Evolutionary conservation across 2,329 filamentous ascomycete species (phyloP), one percentile per base, ranked within the genome.

Genomic region (Colletotrichum zoysiae): DNA sequence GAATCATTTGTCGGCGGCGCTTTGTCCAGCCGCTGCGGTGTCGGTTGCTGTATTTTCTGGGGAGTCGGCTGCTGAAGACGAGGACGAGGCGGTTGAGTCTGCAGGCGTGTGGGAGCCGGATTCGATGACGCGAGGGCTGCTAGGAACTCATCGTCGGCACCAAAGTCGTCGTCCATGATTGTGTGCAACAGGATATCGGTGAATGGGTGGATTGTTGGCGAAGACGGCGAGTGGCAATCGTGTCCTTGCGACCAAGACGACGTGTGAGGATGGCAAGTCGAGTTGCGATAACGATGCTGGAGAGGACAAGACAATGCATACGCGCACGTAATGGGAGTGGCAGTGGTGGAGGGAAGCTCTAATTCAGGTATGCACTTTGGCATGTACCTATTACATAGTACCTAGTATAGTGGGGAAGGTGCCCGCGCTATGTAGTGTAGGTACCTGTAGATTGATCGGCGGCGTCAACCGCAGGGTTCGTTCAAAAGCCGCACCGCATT

Each of bases 11-110:
- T 76, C n/a, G 85, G 82, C 20, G 85, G 85, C 67, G 82, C 82
- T 73, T 81, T 85, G 76, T 89, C 87, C 46, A 91, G 82, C 8
- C 86, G 84, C 75, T 91, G 89, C 1, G 89, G 88, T 18, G 80
- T 86, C 1, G 84, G 87, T 74, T 85, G 83, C 73, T 82, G 82
- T 50, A 85, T 76, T 73, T 70, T 78, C 72, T 76, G 79, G 46
- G 71, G 81, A 75, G 74, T 78, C 0, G 82, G 82, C 67, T 85
- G 84, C 68, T 82, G 81, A 63, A 81, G 74, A 67, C 78, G 79
- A 57, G 74, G 75, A 61, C 74, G 67, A 23, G 76, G 66, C 38
- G 78, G 67, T 38, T 44, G 53, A 44, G 58, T 48, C 48, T 68
- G 75, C 70, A 76, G 74, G 76, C 73, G 74, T 74, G 59, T 42